Base-by-base conservation (phyloP, 1,284 basidiomycete genomes). In the Moesziomyces antarcticus region DNA sequence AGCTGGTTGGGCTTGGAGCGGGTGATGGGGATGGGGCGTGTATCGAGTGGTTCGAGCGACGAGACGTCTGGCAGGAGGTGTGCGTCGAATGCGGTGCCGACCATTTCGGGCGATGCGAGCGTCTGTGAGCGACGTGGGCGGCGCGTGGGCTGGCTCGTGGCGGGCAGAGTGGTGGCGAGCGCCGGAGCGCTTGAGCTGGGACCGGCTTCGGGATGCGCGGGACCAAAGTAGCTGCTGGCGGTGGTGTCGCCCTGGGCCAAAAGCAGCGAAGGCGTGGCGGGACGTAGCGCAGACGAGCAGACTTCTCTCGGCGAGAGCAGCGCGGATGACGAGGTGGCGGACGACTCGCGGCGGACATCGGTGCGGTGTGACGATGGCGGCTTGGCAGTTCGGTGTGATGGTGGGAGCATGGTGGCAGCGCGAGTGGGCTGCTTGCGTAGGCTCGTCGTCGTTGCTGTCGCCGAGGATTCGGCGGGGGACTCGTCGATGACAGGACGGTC, bases 191-290 rank as follows among this genome's bases (percentile, higher is more conserved):
- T 63, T 16, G 63, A 43, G 25, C 47, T 55, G 5, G 63, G 53
- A 8, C 37, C 50, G 4, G 63, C 37, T 2, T 55, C 45, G 3
- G 42, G 3, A 11, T 58, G 45, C 43, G 43, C 22, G 1, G 40
- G 44, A 3, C 59, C 30, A 40, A 69, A 62, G 59, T 68, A 55
- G 44, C 37, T 45, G 22, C 22, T 44, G n/a, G 43, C 16, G 3
- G 40, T 3, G 27, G 55, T 48, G 22, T 58, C 54, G 51, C 48
- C 40, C 24, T 69, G 56, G 5, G 61, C 53, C 16, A 73, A 43
- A 7, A 73, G 61, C 13, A 60, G 43, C 18, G 71, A 73, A 21
- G 71, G 71, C 1, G 71, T 73, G 2, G 65, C 71, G 42, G 71
- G 71, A 18, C 71, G 56, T 9, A 52, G 35, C 7, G 52, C 42